These are phyloP conservation scores for Yarrowia sp. DNA, from an alignment of 805 yeast species.

Conservation along the genomic window DNA sequence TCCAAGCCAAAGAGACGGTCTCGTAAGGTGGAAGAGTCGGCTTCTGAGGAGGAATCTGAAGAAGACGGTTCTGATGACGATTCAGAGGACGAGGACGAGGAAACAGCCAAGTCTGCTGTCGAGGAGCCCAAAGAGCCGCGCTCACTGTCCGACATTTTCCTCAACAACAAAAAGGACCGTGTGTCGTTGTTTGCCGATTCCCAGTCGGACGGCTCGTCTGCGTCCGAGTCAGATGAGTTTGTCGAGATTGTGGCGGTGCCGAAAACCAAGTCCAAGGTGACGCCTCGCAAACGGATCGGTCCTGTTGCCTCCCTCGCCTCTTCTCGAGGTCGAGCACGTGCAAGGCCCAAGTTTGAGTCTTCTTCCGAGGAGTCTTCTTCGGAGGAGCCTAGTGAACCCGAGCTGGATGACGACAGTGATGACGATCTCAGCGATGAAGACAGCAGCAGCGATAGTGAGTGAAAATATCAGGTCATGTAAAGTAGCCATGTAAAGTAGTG, in stretches of 20 bases:
- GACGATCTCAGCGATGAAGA: neutral
- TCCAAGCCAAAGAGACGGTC: no score
- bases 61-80: neutral
- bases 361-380: neutral
- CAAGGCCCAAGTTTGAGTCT: neutral
- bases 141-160: neutral
- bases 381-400: neutral
- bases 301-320: neutral
- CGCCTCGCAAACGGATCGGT: neutral
- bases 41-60: neutral
- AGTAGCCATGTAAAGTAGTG: neutral
- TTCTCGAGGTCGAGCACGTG: neutral
- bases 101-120: neutral
- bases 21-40: no score
- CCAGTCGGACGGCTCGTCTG: neutral
- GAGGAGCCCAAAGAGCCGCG: neutral
- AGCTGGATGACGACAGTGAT: conserved; percentile 3
- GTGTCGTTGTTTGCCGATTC: neutral
- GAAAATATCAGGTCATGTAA: neutral
- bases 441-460: neutral
- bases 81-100: neutral
- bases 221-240: neutral
- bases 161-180: neutral
- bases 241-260: conserved; percentile 15
- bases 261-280: neutral